Evolutionary conservation across 2,329 filamentous ascomycete genomes (phyloP), one percentile per base, ranked within the genome.

Genomic region (Emergomyces pasteurianus): DNA sequence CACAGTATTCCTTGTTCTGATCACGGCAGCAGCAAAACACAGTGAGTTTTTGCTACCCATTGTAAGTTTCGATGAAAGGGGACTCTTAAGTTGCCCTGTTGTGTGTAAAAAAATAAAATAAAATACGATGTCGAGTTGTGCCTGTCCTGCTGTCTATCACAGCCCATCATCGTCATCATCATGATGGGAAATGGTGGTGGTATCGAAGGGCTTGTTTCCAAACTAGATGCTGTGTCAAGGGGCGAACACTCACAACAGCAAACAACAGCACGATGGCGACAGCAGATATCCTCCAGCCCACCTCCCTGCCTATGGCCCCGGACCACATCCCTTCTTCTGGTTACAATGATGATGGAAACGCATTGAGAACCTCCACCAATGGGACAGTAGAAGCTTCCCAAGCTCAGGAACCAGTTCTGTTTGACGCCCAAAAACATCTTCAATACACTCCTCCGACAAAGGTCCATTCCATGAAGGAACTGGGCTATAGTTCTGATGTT

Each of bases 401-500:
- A 4, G 14, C 43, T 16, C 9, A 52, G 28, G 64, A 62, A n/a
- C 62, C 58, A 8, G 63, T 67, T 57, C 63, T 73, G 2, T 87
- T 87, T 67, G 73, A 82, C 58, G 78, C 83, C 1, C 66, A 72
- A 43, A 80, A 78, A 68, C 85, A 88, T 67, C 70, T 88, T 21
- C 72, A 72, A 28, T 85, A 79, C 70, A 74, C 78, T 58, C 69
- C 78, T 16, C 78, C 80, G 12, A 74, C 78, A 16, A 78, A 80
- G 63, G 73, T 82, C 52, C 73, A 83, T 65, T 81, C 77, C 21
- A 87, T 87, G 84, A 77, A 80, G 66, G 84, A 87, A 38, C 75
- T 87, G 58, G 83, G 81, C 1, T 81, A 82, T 47, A 68, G 77
- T 1, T 77, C 82, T 42, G 77, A 78, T 60, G 77, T 74, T 57